A percentile compares a stretch with the other conserved stretches of the same genome.
These are phyloP conservation scores for Debaryomyces udenii DNA, from an alignment of 1,139 yeast genomes.

Conservation along the genomic window DNA sequence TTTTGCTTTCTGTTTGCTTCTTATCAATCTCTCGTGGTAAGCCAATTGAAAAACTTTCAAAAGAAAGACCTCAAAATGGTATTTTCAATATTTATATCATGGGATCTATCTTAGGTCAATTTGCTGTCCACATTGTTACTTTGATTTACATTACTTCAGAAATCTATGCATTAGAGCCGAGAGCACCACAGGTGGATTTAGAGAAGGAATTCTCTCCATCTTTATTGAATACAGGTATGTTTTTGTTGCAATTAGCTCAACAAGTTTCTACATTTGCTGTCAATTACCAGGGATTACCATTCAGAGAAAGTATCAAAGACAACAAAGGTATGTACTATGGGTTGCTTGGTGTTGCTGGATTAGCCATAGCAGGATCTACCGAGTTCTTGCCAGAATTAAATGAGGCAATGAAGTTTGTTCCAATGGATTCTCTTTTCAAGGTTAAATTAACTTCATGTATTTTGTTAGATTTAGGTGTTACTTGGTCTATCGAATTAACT, in stretches of 20 bases:
- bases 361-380: conserved; percentile 90
- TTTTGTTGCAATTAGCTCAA: conserved; percentile 90
- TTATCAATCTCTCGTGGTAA: conserved; percentile 92
- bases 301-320: conserved; percentile 86
- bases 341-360: conserved; percentile 82
- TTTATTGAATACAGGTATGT: conserved; percentile 92
- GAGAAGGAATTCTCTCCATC: conserved; percentile 91
- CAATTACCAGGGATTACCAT: conserved; percentile 96
- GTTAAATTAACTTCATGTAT: conserved; percentile 72
- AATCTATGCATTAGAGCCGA: conserved; percentile 86
- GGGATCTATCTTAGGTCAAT: conserved; percentile 97
- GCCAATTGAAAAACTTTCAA: conserved; percentile 85
- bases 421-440: conserved; percentile 79
- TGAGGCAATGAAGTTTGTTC: conserved; percentile 88
- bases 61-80: conserved; percentile 97
- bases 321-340: conserved; percentile 98
- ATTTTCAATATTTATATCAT: conserved; percentile 92
- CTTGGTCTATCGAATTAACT: conserved; percentile 78
- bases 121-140: conserved; percentile 86
- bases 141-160: conserved; percentile 81
- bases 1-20: conserved; percentile 91
- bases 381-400: conserved; percentile 95
- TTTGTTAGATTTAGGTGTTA: conserved; percentile 71
- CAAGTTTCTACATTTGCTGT: conserved; percentile 98
- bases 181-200: conserved; percentile 84